Conservation (phyloP, 1,284 basidiomycete genomes). For the Amylostereum areolatum region DNA sequence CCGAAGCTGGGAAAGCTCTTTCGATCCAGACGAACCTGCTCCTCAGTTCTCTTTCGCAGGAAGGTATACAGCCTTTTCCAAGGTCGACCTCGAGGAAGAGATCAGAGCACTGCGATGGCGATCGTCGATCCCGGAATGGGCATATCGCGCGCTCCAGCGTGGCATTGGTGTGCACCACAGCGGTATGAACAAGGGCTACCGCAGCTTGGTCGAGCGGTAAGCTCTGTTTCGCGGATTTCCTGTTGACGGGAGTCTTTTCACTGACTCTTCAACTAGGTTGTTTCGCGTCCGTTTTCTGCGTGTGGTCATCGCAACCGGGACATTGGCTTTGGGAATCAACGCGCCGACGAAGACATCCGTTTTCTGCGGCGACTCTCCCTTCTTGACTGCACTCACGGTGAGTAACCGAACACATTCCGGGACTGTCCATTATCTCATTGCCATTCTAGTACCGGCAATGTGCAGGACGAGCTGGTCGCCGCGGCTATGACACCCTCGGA, state of each 20-base stretch:
- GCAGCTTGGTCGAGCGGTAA: slow-evolving; percentile 56
- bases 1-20: slow-evolving; percentile 45
- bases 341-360: slow-evolving; percentile 62
- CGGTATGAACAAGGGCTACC: slow-evolving; percentile 61
- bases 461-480: slow-evolving; percentile 61
- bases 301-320: slow-evolving; percentile 62
- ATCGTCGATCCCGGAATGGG: slow-evolving; percentile 34
- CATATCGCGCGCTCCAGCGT: slow-evolving; percentile 40
- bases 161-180: slow-evolving; percentile 67
- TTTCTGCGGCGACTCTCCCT: slow-evolving; percentile 65
- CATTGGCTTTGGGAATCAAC: slow-evolving; percentile 69
- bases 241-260: neutral
- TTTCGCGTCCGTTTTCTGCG: slow-evolving; percentile 57
- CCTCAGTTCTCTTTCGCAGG: slow-evolving; percentile 56
- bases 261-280: slow-evolving; percentile 28
- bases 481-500: slow-evolving; percentile 64
- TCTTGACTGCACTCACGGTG: slow-evolving; percentile 58
- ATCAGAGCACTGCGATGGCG: slow-evolving; percentile 33
- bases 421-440: slow-evolving; percentile 3
- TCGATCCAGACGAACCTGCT: slow-evolving; percentile 52
- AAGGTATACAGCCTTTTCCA: slow-evolving; percentile 34
- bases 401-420: slow-evolving; percentile 9
- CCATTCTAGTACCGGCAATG: slow-evolving; percentile 58
- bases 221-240: neutral
- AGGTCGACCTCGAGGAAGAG: slow-evolving; percentile 43